Evolutionary conservation across 2,329 filamentous ascomycete genomes (phyloP), one percentile per base, ranked within the genome.

Genomic region (Torrubiellomyces zombiae): DNA sequence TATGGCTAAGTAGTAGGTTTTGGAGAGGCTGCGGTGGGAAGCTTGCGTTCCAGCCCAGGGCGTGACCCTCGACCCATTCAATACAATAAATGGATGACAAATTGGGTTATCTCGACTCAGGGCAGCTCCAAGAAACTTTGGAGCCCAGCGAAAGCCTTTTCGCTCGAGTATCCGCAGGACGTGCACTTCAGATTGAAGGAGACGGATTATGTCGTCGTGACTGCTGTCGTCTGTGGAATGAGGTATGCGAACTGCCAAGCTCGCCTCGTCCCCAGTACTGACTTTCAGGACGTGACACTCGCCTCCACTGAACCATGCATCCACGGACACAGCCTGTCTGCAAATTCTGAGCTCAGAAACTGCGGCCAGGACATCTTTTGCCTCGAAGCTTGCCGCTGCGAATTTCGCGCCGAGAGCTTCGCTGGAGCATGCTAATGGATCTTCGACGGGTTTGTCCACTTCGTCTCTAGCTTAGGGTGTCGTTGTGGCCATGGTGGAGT

Each of bases 231-330:
- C 5, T 11, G 7, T 19, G 9, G 20, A 11, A 16, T 23, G 26
- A 9, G 3, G 16, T 13, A 27, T 18, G 10, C 26, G 26, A 9
- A 27, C 16, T 4, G 26, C n/a, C 15, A 27, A 9, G 16, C 26
- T 27, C 13, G 20, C 11, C 8, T 16, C 9, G 4, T 27, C 21
- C 9, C 14, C 20, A 14, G 24, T 23, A 21, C 26, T 23, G 9
- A 27, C 4, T 10, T 27, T 27, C 21, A 23, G 24, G 21, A 27
- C 12, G n/a, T 14, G 21, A 16, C 26, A 27, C 26, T 27, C 21
- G 9, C 25, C 25, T 15, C 25, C 25, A 8, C 12, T 5, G 12
- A 23, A 27, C n/a, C 19, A 12, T 27, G 11, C 20, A 11, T 23
- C 21, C 2, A 27, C 5, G 11, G 20, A 27, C 4, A 18, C 9